Conservation (phyloP, 2,329 filamentous ascomycete genomes). For the Ophiosphaerella herpotricha region DNA sequence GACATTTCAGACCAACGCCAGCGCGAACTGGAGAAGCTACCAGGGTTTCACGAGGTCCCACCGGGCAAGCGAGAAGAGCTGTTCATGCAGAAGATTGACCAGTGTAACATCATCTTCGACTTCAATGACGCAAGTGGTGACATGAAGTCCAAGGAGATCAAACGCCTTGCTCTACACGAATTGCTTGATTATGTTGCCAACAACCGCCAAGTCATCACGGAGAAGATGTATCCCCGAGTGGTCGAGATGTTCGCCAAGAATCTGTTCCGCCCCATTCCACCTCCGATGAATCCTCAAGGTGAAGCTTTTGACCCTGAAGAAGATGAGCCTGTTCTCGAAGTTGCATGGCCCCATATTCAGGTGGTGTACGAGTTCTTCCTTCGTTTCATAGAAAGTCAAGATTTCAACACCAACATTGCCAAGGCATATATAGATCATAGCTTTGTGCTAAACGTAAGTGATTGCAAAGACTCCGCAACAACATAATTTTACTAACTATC, state of each 20-base stretch:
- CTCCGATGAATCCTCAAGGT: slow-evolving; percentile 95
- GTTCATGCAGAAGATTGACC: slow-evolving; percentile 99
- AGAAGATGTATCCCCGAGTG: slow-evolving; percentile 97
- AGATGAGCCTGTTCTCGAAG: slow-evolving; percentile 95
- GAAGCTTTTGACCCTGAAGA: slow-evolving; percentile 99
- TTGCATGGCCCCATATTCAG: slow-evolving; percentile 98
- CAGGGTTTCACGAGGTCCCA: slow-evolving; percentile 96
- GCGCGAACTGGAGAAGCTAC: slow-evolving; percentile 93
- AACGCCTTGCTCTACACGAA: slow-evolving; percentile 92
- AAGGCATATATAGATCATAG: slow-evolving; percentile 98
- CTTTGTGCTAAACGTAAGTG: slow-evolving; percentile 78
- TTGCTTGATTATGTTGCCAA: slow-evolving; percentile 97
- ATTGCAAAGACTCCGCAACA: background rate
- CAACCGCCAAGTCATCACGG: slow-evolving; percentile 96
- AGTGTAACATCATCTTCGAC: slow-evolving; percentile 99
- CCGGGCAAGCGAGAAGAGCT: slow-evolving; percentile 93
- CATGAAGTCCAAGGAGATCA: slow-evolving; percentile 99
- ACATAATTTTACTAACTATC: slow-evolving; percentile 18
- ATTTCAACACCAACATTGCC: slow-evolving; percentile 99
- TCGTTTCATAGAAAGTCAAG: slow-evolving; percentile 97
- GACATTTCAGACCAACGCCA: slow-evolving; percentile 90
- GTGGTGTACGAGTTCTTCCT: slow-evolving; percentile 99
- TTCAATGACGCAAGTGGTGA: slow-evolving; percentile 98
- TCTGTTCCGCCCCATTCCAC: slow-evolving; percentile 93
- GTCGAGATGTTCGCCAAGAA: slow-evolving; percentile 99